phyloP scores from a whole-genome alignment of 192 early-diverging fungal genomes.

The Chytriomyces sp. region DNA sequence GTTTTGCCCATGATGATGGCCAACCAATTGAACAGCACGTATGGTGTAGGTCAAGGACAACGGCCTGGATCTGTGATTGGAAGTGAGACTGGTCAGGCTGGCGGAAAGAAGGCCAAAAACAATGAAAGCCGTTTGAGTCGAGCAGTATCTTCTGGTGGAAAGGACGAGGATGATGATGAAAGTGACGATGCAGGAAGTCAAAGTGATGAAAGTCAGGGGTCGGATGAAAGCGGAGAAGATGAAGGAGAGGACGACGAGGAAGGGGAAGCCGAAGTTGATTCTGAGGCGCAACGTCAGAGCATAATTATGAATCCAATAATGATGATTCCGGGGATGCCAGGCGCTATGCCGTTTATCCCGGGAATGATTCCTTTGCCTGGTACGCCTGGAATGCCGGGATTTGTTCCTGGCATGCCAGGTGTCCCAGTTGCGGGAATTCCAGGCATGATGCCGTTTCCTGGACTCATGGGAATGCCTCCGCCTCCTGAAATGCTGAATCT shows the following conservation, averaged over 20 bases:
- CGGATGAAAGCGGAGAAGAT: background rate
- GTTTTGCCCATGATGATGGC: background rate
- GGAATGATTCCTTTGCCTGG: background rate
- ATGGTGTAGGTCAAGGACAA: background rate
- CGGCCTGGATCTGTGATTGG: background rate
- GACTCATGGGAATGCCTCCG: background rate
- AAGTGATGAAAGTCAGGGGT: constrained; percentile 20
- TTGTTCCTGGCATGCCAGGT: background rate
- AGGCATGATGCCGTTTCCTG: background rate
- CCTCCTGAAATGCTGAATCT: background rate
- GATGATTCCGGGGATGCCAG: constrained; percentile 27
- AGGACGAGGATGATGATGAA: constrained; percentile 7
- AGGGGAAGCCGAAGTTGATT: constrained; percentile 9
- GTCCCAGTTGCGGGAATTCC: background rate
- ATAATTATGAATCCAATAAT: constrained; percentile 15
- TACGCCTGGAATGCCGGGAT: constrained; percentile 12
- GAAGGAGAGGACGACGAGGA: constrained; percentile 10
- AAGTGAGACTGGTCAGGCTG: background rate
- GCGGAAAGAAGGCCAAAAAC: background rate
- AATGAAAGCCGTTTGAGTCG: background rate
- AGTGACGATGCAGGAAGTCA: constrained; percentile 26
- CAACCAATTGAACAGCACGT: background rate
- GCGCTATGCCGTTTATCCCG: background rate
- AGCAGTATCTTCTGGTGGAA: background rate
- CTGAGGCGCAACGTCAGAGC: background rate